phyloP scores from a whole-genome alignment of 768 basidiomycete genomes.

The Panus rudis region DNA sequence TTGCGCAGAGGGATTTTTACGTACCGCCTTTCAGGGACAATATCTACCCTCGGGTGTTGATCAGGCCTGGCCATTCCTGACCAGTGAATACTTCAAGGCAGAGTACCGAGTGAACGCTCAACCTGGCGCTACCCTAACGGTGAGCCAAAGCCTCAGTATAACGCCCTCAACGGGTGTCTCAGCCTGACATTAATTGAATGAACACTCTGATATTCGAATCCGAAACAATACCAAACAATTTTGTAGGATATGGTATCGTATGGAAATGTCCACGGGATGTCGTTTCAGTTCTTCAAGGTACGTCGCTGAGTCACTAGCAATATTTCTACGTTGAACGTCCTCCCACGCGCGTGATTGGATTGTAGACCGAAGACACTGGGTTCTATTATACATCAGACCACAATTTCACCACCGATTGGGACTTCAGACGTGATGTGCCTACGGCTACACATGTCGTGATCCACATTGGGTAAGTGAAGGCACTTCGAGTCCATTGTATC shows the following conservation, averaged over 20 bases:
- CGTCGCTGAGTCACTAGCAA: conserved; percentile 1
- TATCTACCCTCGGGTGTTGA: conserved; percentile 45
- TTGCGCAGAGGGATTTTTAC: neutral
- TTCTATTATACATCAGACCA: conserved; percentile 48
- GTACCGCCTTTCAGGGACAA: conserved; percentile 36
- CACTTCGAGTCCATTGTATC: neutral
- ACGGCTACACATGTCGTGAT: conserved; percentile 45
- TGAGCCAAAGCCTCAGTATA: too few relatives aligned
- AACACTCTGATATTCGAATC: too few relatives aligned
- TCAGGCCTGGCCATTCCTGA: conserved; percentile 51
- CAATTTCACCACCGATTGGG: conserved; percentile 55
- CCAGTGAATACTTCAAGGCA: conserved; percentile 43
- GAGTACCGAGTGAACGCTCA: conserved; percentile 47
- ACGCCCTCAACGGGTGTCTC: too few relatives aligned
- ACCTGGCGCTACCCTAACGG: conserved; percentile 45
- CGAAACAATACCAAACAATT: neutral
- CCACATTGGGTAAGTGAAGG: conserved; percentile 40
- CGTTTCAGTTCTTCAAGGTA: conserved; percentile 44
- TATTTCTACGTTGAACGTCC: neutral
- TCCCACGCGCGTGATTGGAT: neutral
- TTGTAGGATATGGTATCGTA: conserved; percentile 42
- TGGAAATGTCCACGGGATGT: conserved; percentile 47
- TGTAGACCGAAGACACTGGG: conserved; percentile 50
- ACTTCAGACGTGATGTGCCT: conserved; percentile 42
- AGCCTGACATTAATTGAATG: too few relatives aligned